Evolutionary conservation across 2,329 filamentous ascomycete genomes (phyloP).

Genomic region (Teratosphaeria pseudoeucalypti): DNA sequence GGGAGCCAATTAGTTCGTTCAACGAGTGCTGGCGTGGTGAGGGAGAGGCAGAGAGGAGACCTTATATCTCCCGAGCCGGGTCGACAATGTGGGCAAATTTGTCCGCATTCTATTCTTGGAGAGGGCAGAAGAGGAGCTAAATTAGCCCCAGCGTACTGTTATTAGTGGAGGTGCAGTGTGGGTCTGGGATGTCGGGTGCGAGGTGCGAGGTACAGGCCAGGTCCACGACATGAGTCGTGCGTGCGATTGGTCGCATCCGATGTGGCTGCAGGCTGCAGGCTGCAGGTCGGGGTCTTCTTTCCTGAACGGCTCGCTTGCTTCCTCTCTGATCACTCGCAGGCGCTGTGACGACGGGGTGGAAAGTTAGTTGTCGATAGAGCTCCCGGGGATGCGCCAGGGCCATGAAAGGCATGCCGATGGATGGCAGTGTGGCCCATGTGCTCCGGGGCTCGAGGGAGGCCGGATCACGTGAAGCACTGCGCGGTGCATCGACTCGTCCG

Average conservation of each 20-base stretch:
- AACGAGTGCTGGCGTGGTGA: constrained; percentile 28
- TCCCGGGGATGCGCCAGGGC: neutral
- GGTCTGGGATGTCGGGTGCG: constrained; percentile 12
- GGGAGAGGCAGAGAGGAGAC: constrained; percentile 28
- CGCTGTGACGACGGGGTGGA: constrained; percentile 3
- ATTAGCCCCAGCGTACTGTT: constrained; percentile 2
- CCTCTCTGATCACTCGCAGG: constrained; percentile 13
- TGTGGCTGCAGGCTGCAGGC: constrained; percentile 11
- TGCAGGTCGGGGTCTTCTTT: constrained; percentile 12
- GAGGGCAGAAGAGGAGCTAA: constrained; percentile 11
- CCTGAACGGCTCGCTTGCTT: constrained; percentile 11
- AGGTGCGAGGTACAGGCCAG: constrained; percentile 10
- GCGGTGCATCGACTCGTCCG: neutral
- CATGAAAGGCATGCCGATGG: neutral
- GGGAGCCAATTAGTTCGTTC: constrained; percentile 38
- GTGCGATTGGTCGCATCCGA: constrained; percentile 14
- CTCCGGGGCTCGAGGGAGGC: too few species aligned
- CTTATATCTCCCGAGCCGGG: constrained; percentile 37
- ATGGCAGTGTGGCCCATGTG: neutral
- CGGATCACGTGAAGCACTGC: neutral
- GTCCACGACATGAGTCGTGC: constrained; percentile 8
- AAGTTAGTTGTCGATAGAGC: neutral
- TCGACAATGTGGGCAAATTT: constrained; percentile 30
- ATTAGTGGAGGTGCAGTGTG: constrained; percentile 1
- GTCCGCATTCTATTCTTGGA: constrained; percentile 39